These are phyloP conservation scores for Globisporangium yorkense DNA, from an alignment of 352 stramenopile species.

Conservation along the genomic window DNA sequence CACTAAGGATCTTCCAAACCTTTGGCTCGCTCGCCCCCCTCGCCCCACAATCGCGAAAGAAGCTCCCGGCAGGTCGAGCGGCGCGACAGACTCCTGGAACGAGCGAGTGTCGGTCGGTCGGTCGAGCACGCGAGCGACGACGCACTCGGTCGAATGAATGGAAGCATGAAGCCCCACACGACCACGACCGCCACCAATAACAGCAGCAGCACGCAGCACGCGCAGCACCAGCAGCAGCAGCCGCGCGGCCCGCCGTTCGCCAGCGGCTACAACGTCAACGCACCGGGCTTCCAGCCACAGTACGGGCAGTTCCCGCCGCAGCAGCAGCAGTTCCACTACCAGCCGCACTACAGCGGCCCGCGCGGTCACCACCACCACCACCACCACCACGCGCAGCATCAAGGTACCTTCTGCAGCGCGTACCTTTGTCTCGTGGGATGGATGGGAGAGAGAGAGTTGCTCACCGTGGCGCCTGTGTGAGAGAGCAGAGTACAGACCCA, in stretches of 20 bases:
- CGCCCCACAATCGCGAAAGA: not conserved
- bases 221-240: conserved; percentile 11
- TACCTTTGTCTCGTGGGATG: not conserved
- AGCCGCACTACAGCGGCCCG: conserved; percentile 20
- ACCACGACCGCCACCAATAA: not conserved
- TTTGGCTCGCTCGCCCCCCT: not conserved
- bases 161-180: conserved; percentile 46
- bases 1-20: no score
- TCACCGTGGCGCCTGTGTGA: not conserved
- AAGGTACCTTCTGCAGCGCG: conserved; percentile 14
- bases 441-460: not conserved
- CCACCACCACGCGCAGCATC: conserved; percentile 18
- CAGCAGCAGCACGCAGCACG: conserved; percentile 16
- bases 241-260: conserved; percentile 9
- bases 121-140: no score
- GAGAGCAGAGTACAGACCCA: conserved; percentile 16
- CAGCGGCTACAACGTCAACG: conserved; percentile 24
- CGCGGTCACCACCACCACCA: conserved; percentile 29
- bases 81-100: conserved; percentile 3
- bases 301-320: conserved; percentile 24
- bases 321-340: conserved; percentile 26
- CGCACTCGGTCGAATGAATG: conserved; percentile 23
- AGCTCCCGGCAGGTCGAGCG: not conserved
- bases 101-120: not conserved
- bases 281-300: conserved; percentile 33